Base-by-base conservation (phyloP, 2,329 filamentous ascomycete species). In the Penicillium sp. region DNA sequence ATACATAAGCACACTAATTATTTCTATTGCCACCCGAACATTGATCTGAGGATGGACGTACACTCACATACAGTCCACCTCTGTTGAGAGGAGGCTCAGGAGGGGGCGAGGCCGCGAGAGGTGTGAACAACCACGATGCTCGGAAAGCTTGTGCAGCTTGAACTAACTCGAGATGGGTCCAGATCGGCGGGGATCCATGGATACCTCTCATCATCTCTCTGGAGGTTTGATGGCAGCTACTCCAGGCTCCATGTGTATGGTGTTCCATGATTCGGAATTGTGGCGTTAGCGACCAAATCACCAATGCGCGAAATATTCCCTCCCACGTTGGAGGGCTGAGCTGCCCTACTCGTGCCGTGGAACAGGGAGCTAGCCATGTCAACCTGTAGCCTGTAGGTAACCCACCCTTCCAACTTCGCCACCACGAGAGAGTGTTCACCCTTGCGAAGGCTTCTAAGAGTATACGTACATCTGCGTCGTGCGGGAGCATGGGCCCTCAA, bases 1-100 rank as follows among this genome's bases (percentile, higher is more conserved):
- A 18, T 49, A 19, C 33, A 49, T 49, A 49, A 49, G 46, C 46
- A 49, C 46, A 49, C 31, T 49, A 49, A 49, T 19, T 49, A 31
- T 31, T 27, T 46, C 43, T 46, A 27, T 46, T 31, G 43, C 22
- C 22, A 31, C 19, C 22, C 16, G 16, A 6, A n/a, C 16, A n/a
- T 46, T 27, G 14, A 44, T 27, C 13, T 27, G 6, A 24, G 41
- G n/a, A 19, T 27, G 31, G 10, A 31, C 31, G 0, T 31, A 27
- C 31, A 10, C 7, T 31, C 6, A 10, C 31, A 31, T 31, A 31
- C 7, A 31, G 31, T 31, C 6, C 31, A 31, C 31, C 6, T 31
- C 31, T 31, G 31, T 31, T 31, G 31, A 19, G 13, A 35, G 46
- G 46, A 35, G 46, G 31, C n/a, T n/a, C n/a, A n/a, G n/a, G n/a